Base-by-base conservation (phyloP, 352 stramenopile species). In the Peronospora destructor region DNA sequence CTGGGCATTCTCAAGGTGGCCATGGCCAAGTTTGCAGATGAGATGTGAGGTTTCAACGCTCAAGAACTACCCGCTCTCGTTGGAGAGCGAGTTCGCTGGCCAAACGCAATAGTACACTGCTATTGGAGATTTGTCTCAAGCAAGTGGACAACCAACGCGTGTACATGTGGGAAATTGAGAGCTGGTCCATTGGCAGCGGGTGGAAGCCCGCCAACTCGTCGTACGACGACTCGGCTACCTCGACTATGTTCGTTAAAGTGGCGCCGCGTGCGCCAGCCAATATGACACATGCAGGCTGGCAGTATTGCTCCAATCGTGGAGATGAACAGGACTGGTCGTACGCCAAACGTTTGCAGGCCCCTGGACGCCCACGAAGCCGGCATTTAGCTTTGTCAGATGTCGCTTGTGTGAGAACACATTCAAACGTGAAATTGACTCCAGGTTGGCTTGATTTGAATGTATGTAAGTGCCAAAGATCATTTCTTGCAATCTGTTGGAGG, bases 321-420 rank as follows among this genome's bases (percentile, higher is more conserved):
- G 76, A 82, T 33, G 37, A 53, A 11, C 56, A 81, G 32, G 79
- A 76, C 8, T 90, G 79, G 79, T 58, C 70, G 13, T 90, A 90
- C 52, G 79, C 74, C 30, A 71, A 41, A 76, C 72, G 14, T 87
- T 83, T 41, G 42, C 67, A 1, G 74, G 79, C 0, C 79, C 79
- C 9, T 88, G 78, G 62, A 64, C 72, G 9, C 54, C 69, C 8
- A 76, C 61, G 13, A 83, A 79, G 48, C 66, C 64, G 32, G 45
- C 67, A 2, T 64, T 78, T 35, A 74, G 63, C 59, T 81, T 84
- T 42, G 76, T 84, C 21, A 65, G 79, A 41, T 76, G 79, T 12
- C 76, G 79, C 2, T 25, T 85, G 29, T 91, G 76, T 74, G 73
- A 88, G 45, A 87, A 87, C 58, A 76, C 66, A 21, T 85, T 73